phyloP scores from a whole-genome alignment of 805 yeast species.

The Torulaspora microellipsoides region DNA sequence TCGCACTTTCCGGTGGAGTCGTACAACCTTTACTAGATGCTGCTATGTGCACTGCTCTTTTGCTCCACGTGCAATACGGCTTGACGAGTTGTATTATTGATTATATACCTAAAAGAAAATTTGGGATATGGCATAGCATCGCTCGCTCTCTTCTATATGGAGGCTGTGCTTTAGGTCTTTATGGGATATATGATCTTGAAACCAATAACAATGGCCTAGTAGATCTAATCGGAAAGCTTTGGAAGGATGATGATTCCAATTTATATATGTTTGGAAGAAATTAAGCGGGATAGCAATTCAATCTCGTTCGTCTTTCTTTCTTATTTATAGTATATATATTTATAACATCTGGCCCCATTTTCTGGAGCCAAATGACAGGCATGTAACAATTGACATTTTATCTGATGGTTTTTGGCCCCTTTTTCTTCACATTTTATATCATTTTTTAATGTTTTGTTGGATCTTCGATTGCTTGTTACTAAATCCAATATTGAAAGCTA shows the following conservation, averaged over 20 bases:
- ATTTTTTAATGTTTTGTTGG: no score
- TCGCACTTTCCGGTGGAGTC: conserved; percentile 42
- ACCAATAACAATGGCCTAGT: conserved; percentile 60
- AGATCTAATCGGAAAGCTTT: conserved; percentile 39
- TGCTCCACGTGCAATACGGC: conserved; percentile 66
- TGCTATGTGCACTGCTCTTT: conserved; percentile 47
- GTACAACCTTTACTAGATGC: conserved; percentile 56
- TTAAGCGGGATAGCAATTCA: background rate
- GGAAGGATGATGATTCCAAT: conserved; percentile 35
- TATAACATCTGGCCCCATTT: no score
- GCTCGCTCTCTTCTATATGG: conserved; percentile 58
- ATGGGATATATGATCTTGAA: conserved; percentile 69
- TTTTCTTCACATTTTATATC: no score
- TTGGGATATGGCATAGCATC: conserved; percentile 55
- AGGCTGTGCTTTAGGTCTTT: conserved; percentile 61
- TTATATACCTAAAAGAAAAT: conserved; percentile 71
- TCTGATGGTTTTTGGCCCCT: no score
- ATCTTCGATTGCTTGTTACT: no score
- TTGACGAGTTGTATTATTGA: conserved; percentile 74
- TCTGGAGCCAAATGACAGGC: no score
- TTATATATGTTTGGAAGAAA: conserved; percentile 26
- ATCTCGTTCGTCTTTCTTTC: no score
- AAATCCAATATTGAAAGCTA: no score
- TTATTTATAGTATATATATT: no score
- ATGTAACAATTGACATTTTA: no score